phyloP scores from a whole-genome alignment of 1,284 basidiomycete species.

The Sparassis latifolia region DNA sequence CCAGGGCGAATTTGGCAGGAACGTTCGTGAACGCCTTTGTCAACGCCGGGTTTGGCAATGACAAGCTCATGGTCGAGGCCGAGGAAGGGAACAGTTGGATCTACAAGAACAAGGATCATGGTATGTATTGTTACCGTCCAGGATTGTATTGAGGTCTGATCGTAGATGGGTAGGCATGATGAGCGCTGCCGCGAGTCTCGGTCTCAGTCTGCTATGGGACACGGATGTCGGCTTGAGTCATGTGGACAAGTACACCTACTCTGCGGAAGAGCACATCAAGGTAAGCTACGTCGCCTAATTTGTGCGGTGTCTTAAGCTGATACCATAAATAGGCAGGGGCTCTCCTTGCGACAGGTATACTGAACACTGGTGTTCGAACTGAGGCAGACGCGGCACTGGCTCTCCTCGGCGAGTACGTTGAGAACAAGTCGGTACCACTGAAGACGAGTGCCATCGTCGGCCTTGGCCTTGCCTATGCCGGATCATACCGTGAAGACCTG shows the following conservation, averaged over 20 bases:
- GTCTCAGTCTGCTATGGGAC: constrained; percentile 94
- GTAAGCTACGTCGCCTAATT: constrained; percentile 24
- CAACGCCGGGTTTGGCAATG: constrained; percentile 98
- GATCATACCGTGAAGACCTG: constrained; percentile 87
- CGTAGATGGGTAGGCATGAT: constrained; percentile 69
- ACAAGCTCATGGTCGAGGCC: constrained; percentile 96
- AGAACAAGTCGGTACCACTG: constrained; percentile 80
- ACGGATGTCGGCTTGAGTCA: constrained; percentile 91
- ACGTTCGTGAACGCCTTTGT: constrained; percentile 99
- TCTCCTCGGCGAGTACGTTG: constrained; percentile 87
- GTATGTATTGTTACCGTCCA: constrained; percentile 31
- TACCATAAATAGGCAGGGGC: constrained; percentile 68
- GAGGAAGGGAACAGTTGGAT: constrained; percentile 98
- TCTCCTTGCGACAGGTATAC: constrained; percentile 89
- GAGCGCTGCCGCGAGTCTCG: constrained; percentile 92
- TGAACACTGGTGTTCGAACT: constrained; percentile 86
- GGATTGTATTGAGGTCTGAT: neutral
- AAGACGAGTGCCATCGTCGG: constrained; percentile 89
- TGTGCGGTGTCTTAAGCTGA: neutral
- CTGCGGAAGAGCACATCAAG: constrained; percentile 95
- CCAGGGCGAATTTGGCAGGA: constrained; percentile 89
- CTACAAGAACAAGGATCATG: constrained; percentile 99
- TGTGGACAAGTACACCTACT: constrained; percentile 98
- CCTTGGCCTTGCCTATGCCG: constrained; percentile 91
- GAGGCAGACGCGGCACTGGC: constrained; percentile 94